A percentile compares a stretch with the other conserved stretches of the same genome.
These are phyloP conservation scores for Fusarium sp. DNA, from an alignment of 2,329 filamentous ascomycete genomes.

Conservation along the genomic window DNA sequence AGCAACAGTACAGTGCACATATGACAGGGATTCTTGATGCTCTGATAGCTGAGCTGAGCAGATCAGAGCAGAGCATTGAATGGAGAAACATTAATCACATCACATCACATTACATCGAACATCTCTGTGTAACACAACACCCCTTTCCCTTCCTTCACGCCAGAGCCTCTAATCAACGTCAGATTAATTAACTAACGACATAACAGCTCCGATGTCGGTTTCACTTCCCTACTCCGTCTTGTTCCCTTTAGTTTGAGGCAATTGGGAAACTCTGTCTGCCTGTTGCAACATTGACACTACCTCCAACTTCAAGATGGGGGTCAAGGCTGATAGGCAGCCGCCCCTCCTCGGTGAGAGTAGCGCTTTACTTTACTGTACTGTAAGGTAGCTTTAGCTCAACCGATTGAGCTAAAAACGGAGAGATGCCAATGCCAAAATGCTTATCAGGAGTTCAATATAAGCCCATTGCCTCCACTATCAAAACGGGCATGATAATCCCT, in stretches of 20 bases:
- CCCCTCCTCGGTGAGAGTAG: conserved; percentile 12
- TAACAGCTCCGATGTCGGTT: conserved; percentile 21
- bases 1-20: conserved; percentile 19
- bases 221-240: not conserved
- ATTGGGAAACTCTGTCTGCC: conserved; percentile 3
- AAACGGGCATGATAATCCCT: not conserved
- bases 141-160: not conserved
- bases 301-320: conserved; percentile 5
- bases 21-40: not conserved
- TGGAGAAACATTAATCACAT: not conserved
- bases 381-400: not conserved
- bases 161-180: conserved; percentile 18
- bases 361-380: not conserved
- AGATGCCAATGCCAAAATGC: not conserved
- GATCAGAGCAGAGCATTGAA: not conserved
- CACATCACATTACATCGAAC: not conserved
- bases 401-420: conserved; percentile 17
- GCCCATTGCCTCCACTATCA: conserved; percentile 23
- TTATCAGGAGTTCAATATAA: conserved; percentile 33
- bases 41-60: not conserved
- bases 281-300: conserved; percentile 31
- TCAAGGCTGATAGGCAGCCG: conserved; percentile 11
- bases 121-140: conserved; percentile 22
- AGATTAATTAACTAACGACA: conserved; percentile 4
- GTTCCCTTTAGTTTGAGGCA: not conserved